These are phyloP conservation scores for Zalerion maritima DNA, from an alignment of 495 filamentous ascomycete genomes.

Conservation along the genomic window DNA sequence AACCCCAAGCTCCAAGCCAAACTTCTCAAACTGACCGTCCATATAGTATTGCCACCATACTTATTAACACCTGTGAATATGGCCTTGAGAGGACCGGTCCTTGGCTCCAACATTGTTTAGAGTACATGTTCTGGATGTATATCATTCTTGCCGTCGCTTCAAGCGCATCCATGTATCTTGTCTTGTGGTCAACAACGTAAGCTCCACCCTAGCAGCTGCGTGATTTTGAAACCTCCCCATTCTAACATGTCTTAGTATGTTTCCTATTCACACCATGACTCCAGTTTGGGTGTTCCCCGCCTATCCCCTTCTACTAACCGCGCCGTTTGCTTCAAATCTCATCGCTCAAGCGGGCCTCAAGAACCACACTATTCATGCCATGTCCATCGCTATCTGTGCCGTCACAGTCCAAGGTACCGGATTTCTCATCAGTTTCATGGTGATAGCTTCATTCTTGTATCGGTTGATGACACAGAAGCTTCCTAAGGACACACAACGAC, in stretches of 20 bases:
- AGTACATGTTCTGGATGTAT: slow-evolving; percentile 63
- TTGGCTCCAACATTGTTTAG: slow-evolving; percentile 52
- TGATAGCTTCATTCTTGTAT: slow-evolving; percentile 75
- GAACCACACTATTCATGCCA: slow-evolving; percentile 27
- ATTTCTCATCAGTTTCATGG: slow-evolving; percentile 73
- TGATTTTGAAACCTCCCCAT: slow-evolving; percentile 1
- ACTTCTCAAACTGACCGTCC: neutral
- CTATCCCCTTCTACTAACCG: slow-evolving; percentile 70
- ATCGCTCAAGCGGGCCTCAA: slow-evolving; percentile 27
- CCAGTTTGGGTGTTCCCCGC: slow-evolving; percentile 87
- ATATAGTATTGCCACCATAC: slow-evolving; percentile 51
- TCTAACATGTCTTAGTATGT: slow-evolving; percentile 27
- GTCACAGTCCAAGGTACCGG: slow-evolving; percentile 69
- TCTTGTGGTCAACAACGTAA: slow-evolving; percentile 47
- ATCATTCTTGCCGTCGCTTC: slow-evolving; percentile 45
- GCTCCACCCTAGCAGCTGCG: slow-evolving; percentile 4
- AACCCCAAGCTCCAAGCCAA: too few species aligned
- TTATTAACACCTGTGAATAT: slow-evolving; percentile 71
- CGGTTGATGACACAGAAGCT: slow-evolving; percentile 86
- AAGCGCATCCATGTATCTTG: slow-evolving; percentile 57
- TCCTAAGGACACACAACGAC: slow-evolving; percentile 57
- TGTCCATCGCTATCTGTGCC: slow-evolving; percentile 57
- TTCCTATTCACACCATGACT: slow-evolving; percentile 78
- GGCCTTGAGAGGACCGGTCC: slow-evolving; percentile 47
- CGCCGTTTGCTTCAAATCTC: slow-evolving; percentile 57